These are phyloP conservation scores for Salix suchowensis DNA, from an alignment of 345 rosid species.

Conservation along the genomic window DNA sequence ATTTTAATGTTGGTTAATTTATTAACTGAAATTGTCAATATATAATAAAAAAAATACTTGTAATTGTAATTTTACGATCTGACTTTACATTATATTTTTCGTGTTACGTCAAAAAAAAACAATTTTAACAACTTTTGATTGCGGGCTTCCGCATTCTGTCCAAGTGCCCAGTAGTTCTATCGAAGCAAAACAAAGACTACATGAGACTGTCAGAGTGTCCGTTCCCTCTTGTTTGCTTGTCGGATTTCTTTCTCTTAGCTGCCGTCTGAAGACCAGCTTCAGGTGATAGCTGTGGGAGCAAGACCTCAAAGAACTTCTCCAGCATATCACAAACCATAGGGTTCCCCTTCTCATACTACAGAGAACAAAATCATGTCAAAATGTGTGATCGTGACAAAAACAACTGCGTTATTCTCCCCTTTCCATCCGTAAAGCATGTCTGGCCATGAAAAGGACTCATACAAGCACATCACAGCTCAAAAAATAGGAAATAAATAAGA, in stretches of 20 bases:
- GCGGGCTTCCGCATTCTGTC: not conserved
- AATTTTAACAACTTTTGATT: not conserved
- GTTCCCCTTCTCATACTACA: constrained; percentile 15
- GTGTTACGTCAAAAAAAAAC: no score
- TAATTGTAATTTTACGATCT: no score
- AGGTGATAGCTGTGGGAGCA: not conserved
- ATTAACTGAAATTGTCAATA: no score
- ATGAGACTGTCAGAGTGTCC: not conserved
- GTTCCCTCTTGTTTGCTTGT: not conserved
- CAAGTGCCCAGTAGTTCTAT: not conserved
- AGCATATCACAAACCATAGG: not conserved
- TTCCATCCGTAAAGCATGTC: not conserved
- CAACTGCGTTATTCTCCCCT: not conserved
- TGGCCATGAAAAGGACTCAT: not conserved
- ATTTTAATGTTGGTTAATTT: no score
- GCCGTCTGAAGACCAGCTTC: not conserved
- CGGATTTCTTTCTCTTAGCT: constrained; percentile 5
- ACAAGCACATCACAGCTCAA: not conserved
- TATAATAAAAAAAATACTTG: no score
- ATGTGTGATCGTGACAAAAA: not conserved
- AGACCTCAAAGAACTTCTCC: constrained; percentile 16
- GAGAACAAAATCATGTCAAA: not conserved
- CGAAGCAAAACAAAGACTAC: not conserved
- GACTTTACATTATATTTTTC: no score
- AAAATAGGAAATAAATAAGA: not conserved